Base-by-base conservation (phyloP, 345 rosid genomes). In the Salix suchowensis region DNA sequence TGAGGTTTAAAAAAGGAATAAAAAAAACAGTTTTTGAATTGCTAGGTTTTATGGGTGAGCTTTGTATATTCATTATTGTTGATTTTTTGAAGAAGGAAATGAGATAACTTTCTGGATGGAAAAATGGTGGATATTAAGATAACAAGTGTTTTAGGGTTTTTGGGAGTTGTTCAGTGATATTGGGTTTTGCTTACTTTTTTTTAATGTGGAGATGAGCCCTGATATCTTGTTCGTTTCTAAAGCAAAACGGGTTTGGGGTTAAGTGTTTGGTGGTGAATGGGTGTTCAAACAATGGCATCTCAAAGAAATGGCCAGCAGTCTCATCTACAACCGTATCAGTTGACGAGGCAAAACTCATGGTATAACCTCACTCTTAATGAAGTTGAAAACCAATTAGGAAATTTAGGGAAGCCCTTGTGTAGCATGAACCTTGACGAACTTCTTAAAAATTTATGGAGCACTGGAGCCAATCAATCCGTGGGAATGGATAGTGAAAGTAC, bases 341-440 rank as follows among this genome's bases (percentile, higher is more conserved):
- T 87, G 84, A 72, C 52, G 62, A 42, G 88, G 82, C 88, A 87
- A 69, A 77, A 82, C 73, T 87, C 89, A 0, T 82, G 89, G 88
- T 84, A 84, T 69, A 77, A 70, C 68, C 84, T 86, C 64, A 85
- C 92, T 32, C 84, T 90, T 12, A 70, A 77, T 62, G 89, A 90
- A 79, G 83, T 86, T 4, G 84, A 82, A 77, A 84, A 75, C 71
- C 90, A 81, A 52, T 66, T 86, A 65, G 83, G 87, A 40, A 80
- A 76, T 65, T 40, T 76, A 67, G 90, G 85, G 77, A 88, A 88
- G 75, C 84, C 89, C 16, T 72, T 90, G 66, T 86, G 89, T 52
- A 80, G 89, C 70, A 80, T 88, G 94, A 85, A 88, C 81, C 88
- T 88, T 15, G 87, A 90, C 26, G 89, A 90, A 68, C 87, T 90